These are phyloP conservation scores for Aurantiochytrium sp. DNA, from an alignment of 108 stramenopile species.

Conservation along the genomic window DNA sequence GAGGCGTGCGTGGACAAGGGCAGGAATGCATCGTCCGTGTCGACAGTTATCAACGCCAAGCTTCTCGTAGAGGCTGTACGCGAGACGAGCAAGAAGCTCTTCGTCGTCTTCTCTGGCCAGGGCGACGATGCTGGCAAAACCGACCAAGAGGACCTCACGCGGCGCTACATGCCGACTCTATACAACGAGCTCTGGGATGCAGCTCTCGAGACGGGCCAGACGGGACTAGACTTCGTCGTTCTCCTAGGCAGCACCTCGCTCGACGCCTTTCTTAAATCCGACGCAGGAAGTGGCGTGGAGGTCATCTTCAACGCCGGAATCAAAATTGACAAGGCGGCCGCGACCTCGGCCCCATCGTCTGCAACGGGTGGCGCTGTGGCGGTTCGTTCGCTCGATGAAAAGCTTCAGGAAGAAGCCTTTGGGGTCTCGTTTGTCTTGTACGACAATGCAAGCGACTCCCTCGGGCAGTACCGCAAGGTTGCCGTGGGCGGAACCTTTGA, in stretches of 20 bases:
- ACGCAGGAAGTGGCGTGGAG: neutral
- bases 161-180: neutral
- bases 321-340: neutral
- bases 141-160: neutral
- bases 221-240: neutral
- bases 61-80: neutral
- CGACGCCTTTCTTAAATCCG: neutral
- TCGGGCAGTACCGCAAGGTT: neutral
- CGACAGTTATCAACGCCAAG: neutral
- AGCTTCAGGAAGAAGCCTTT: slow-evolving; percentile 9
- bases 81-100: neutral
- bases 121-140: neutral
- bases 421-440: neutral
- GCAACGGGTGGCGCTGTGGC: neutral
- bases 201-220: neutral
- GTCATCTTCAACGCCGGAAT: neutral
- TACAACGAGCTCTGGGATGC: slow-evolving; percentile 20
- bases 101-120: neutral
- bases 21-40: neutral
- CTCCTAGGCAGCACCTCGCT: neutral
- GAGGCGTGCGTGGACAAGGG: neutral
- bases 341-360: neutral
- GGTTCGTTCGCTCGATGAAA: neutral
- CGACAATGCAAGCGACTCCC: neutral
- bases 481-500: slow-evolving; percentile 27